A percentile compares a stretch with the other conserved stretches of the same genome.
phyloP scores from a whole-genome alignment of 1,284 basidiomycete genomes.

The Schizophyllum amplum region DNA sequence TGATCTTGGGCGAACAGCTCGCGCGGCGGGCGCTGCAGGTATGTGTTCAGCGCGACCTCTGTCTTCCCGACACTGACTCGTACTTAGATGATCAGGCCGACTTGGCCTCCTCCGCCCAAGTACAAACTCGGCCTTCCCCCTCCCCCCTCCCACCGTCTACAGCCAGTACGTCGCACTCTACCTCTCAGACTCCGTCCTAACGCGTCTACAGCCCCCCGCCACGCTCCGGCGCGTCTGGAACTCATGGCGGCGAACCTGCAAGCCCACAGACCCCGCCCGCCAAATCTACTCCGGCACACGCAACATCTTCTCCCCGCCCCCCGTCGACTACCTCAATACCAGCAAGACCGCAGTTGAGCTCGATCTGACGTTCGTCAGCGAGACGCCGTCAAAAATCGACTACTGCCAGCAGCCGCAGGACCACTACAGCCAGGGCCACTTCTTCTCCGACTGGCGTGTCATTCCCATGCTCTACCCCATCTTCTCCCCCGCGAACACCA shows the following conservation, averaged over 20 bases:
- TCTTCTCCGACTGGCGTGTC: slow-evolving; percentile 94
- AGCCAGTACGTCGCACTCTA: not conserved
- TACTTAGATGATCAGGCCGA: too few relatives aligned
- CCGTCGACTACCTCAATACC: not conserved
- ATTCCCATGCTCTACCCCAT: slow-evolving; percentile 82
- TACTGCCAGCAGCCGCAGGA: slow-evolving; percentile 80
- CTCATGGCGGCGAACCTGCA: slow-evolving; percentile 85
- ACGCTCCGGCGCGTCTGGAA: slow-evolving; percentile 84
- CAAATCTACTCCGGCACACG: slow-evolving; percentile 63
- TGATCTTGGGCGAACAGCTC: slow-evolving; percentile 53
- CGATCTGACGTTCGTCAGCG: slow-evolving; percentile 60
- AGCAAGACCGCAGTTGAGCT: not conserved
- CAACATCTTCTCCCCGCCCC: not conserved
- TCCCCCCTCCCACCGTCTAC: too few relatives aligned
- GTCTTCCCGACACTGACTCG: too few relatives aligned
- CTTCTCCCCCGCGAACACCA: slow-evolving; percentile 81
- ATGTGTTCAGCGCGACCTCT: too few relatives aligned
- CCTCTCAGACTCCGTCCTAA: not conserved
- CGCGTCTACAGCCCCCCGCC: slow-evolving; percentile 53
- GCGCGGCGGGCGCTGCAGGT: slow-evolving; percentile 47
- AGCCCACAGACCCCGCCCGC: slow-evolving; percentile 71
- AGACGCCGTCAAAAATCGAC: slow-evolving; percentile 41
- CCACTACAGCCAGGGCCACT: slow-evolving; percentile 79
- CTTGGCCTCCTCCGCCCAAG: too few relatives aligned
- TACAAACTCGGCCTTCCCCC: too few relatives aligned